Evolutionary conservation across 2,329 filamentous ascomycete genomes (phyloP).

Genomic region (Beauveria caledonica): DNA sequence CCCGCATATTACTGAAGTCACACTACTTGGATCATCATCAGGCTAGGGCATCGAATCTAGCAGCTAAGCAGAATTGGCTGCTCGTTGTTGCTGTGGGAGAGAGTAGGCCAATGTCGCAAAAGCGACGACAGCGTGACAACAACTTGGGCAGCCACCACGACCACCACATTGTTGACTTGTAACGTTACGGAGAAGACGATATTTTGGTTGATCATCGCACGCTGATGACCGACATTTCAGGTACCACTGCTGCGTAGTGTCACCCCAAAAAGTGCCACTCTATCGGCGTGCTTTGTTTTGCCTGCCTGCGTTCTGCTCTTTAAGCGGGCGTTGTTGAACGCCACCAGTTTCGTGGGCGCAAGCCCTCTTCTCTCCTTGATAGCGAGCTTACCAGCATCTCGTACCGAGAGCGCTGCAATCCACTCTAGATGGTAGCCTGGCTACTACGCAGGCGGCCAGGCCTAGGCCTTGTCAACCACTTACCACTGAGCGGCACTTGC

Average conservation of each 20-base stretch:
- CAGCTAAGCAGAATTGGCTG: not conserved
- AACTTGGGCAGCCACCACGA: no score
- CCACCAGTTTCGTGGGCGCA: not conserved
- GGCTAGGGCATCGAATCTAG: not conserved
- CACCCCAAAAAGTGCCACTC: not conserved
- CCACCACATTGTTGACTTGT: no score
- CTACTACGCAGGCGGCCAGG: not conserved
- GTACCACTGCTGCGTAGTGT: not conserved
- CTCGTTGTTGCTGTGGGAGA: no score
- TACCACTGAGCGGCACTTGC: not conserved
- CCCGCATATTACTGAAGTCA: not conserved
- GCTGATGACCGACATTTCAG: not conserved
- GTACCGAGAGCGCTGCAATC: no score
- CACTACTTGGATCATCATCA: not conserved
- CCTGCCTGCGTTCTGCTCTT: not conserved
- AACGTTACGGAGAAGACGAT: no score
- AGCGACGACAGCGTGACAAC: no score
- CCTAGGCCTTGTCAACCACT: not conserved
- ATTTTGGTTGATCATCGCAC: no score
- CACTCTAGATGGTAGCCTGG: not conserved
- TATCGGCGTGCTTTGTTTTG: not conserved
- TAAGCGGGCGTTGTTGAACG: not conserved
- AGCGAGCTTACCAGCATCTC: no score
- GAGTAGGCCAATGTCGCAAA: no score
- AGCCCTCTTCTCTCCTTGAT: no score